Percentiles rank a stretch among this genome's conserved stretches.
These are phyloP conservation scores for Acrodontium crateriforme DNA, from an alignment of 2,329 filamentous ascomycete species.

Conservation along the genomic window DNA sequence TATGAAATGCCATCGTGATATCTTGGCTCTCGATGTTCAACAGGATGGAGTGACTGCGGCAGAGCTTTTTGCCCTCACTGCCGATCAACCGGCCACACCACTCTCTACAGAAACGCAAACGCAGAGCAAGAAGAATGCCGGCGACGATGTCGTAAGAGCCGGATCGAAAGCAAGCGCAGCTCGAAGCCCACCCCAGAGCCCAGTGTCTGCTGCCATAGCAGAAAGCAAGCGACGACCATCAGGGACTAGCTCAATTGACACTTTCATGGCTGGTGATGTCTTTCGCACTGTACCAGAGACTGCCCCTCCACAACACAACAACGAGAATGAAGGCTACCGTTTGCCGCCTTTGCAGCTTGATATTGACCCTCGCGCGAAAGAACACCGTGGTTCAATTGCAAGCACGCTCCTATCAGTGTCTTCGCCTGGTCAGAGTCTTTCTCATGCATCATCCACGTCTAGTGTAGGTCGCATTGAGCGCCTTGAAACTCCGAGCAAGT, in stretches of 20 bases:
- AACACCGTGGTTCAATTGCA: conserved; percentile 24
- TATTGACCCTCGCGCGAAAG: conserved; percentile 9
- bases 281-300: conserved; percentile 34
- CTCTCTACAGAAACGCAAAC: conserved; percentile 5
- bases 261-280: conserved; percentile 25
- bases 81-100: no score
- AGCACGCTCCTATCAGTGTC: conserved; percentile 14
- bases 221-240: conserved; percentile 8
- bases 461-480: conserved; percentile 13
- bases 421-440: conserved; percentile 12
- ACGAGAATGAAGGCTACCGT: conserved; percentile 13
- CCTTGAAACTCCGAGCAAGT: conserved; percentile 9
- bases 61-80: conserved; percentile 7
- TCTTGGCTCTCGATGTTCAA: conserved; percentile 70
- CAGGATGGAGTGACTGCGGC: conserved; percentile 44
- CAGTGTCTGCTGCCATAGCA: conserved; percentile 7
- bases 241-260: conserved; percentile 18
- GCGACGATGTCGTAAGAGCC: conserved; percentile 12
- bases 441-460: conserved; percentile 17
- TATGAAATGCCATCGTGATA: conserved; percentile 78
- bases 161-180: conserved; percentile 6
- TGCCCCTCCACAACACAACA: conserved; percentile 10
- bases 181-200: conserved; percentile 14
- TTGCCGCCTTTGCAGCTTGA: conserved; percentile 22
- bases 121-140: conserved; percentile 11